Evolutionary conservation across 306 rosid species (phyloP).

Genomic region (Dryas drummondii): DNA sequence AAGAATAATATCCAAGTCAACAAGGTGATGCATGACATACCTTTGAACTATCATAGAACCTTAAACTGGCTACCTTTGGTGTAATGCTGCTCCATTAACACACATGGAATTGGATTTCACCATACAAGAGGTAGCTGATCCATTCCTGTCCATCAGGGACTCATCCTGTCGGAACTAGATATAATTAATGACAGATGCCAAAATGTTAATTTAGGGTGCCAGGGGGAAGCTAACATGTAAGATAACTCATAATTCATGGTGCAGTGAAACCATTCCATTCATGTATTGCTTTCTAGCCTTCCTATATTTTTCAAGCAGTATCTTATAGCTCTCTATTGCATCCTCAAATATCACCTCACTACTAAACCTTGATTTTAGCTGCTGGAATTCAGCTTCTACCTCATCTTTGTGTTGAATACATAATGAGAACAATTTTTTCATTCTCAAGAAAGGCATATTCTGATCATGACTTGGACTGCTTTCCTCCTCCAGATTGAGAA

Average conservation of each 20-base stretch:
- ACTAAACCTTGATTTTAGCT: slow-evolving; percentile 63
- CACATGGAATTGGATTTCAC: neutral
- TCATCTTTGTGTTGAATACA: slow-evolving; percentile 40
- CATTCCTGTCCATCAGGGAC: neutral
- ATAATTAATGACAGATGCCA: neutral
- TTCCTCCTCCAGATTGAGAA: slow-evolving; percentile 38
- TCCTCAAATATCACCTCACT: slow-evolving; percentile 55
- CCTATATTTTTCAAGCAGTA: slow-evolving; percentile 61
- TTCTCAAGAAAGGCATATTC: slow-evolving; percentile 35
- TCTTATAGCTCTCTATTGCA: slow-evolving; percentile 46
- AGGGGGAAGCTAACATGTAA: neutral
- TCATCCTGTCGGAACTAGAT: neutral
- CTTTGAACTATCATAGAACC: slow-evolving; percentile 1
- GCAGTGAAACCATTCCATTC: slow-evolving; percentile 78
- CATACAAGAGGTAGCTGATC: neutral
- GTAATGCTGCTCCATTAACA: neutral
- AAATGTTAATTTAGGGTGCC: neutral
- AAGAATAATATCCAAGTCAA: neutral
- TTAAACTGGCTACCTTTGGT: neutral
- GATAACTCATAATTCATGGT: slow-evolving; percentile 38
- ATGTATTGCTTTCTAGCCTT: slow-evolving; percentile 65
- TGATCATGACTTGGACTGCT: slow-evolving; percentile 24
- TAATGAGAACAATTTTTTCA: slow-evolving; percentile 33
- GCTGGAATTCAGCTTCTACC: slow-evolving; percentile 52
- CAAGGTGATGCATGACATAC: neutral